Evolutionary conservation across 306 rosid species (phyloP), one percentile per base, ranked within the genome.

Genomic region (Malus sieversii): DNA sequence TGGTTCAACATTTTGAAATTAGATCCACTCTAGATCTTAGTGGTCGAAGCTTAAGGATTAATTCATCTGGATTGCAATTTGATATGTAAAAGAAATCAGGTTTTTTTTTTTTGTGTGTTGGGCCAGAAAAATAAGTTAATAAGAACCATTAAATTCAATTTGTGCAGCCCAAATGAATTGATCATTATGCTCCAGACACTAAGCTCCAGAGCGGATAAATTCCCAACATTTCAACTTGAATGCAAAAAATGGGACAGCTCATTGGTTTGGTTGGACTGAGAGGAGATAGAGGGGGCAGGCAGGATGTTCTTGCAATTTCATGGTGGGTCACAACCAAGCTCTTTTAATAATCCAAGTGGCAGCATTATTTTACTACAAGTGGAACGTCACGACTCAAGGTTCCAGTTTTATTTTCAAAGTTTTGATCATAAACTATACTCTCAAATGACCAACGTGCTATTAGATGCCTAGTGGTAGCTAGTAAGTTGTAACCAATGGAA

Each of bases 31-130:
- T 1, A 9, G 10, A 38, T 0, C 2, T 38, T 35, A 35, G 9
- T 35, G 9, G 7, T 7, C 8, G 2, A 0, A 35, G 9, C 9
- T 2, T 7, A 38, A 38, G 2, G 2, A 38, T 38, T 2, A 38
- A 38, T 38, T 38, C 0, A 38, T 38, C 10, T 38, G 2, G 2
- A 38, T 2, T 1, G 10, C 10, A 7, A 2, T 1, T 38, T 38
- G 40, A 38, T 7, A 0, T 38, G 9, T 38, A 38, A 38, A 38
- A 38, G 0, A 38, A 38, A 38, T 38, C 0, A 38, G 0, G 0
- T 2, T 2, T 0, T 38, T 7, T 0, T 7, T 0, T 38, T 38
- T 38, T 7, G 9, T 2, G 2, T 38, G 4, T 0, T 38, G 42
- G 2, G 0, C 42, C 0, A 38, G 9, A 38, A 38, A 38, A 38